These are phyloP conservation scores for Phaeophleospora eucalypticola DNA, from an alignment of 2,329 filamentous ascomycete species.

Conservation along the genomic window DNA sequence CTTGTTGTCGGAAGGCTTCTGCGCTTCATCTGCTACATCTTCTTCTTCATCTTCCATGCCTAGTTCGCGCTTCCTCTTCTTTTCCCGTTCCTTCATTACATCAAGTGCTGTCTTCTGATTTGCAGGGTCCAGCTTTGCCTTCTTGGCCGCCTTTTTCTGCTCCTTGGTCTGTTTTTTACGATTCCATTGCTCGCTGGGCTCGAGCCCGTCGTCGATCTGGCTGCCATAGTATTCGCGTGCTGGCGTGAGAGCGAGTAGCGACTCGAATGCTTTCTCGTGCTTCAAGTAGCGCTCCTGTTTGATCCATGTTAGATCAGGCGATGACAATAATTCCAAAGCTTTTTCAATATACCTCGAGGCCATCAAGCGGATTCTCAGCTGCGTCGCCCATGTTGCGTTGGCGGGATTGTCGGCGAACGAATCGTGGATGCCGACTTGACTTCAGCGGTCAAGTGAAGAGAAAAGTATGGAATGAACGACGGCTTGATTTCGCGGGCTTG, in stretches of 20 bases:
- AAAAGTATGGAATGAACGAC: too few relatives aligned
- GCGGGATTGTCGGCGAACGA: too few relatives aligned
- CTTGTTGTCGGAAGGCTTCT: conserved; percentile 40
- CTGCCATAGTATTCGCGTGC: conserved; percentile 76
- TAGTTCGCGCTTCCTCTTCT: conserved; percentile 69
- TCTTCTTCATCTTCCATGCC: conserved; percentile 47
- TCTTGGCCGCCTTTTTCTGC: conserved; percentile 74
- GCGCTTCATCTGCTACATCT: conserved; percentile 33
- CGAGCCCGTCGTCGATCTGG: conserved; percentile 55
- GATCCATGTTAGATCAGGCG: conserved; percentile 3
- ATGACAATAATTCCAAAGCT: background rate
- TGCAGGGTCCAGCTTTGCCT: conserved; percentile 86
- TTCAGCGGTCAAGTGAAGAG: conserved; percentile 1
- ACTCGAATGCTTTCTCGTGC: conserved; percentile 75
- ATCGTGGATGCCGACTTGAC: background rate
- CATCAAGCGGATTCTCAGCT: conserved; percentile 19
- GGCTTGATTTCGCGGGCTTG: too few relatives aligned
- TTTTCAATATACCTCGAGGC: conserved; percentile 15
- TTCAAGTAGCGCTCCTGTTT: conserved; percentile 51
- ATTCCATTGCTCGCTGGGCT: conserved; percentile 85
- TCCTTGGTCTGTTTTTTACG: conserved; percentile 95
- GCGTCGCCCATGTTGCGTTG: background rate
- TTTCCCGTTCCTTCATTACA: conserved; percentile 78
- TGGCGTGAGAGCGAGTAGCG: conserved; percentile 79
- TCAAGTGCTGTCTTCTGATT: conserved; percentile 89